Evolutionary conservation across 2,329 filamentous ascomycete genomes (phyloP), one percentile per base, ranked within the genome.

Genomic region (Chrysoporthe cubensis): DNA sequence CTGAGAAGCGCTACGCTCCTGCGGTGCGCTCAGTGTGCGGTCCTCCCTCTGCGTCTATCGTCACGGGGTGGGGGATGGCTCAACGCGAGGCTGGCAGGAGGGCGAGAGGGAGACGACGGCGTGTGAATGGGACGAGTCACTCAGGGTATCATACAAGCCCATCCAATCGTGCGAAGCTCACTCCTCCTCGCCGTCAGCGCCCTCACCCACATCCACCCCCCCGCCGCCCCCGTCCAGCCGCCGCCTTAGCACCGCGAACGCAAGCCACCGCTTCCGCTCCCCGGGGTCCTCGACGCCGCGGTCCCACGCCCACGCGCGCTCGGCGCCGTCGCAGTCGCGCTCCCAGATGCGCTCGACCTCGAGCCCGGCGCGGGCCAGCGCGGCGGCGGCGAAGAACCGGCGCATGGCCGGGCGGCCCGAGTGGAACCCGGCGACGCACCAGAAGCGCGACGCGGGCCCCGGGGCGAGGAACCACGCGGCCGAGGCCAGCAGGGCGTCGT

Each of bases 361-460:
- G 57, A 93, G 79, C 2, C 85, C 85, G 21, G 78, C 81, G 62
- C 79, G 77, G 0, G 73, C 76, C 58, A 91, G 80, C 14, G 79
- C 80, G 7, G 72, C 75, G 4, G 71, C 74, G 14, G 83, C 84
- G 74, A 91, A 92, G 78, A 93, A 93, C 0, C 79, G 82, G n/a
- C 82, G 82, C 80, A 93, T 83, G 75, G 88, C 89, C 26, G 81
- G 81, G 46, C 91, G 81, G 0, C 91, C 91, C 0, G 91, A 92
- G 74, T 93, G 91, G 72, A 93, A 92, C 0, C 89, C 90, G 0
- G 87, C 90, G 7, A 92, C 82, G n/a, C 90, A 85, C 79, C 89
- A 88, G 62, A 88, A 85, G 44, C 86, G 81, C 2, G 87, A 85
- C 18, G 73, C 76, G 1, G 78, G 72, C 3, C 74, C 77, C 13